A percentile compares a stretch with the other conserved stretches of the same genome.
Evolutionary conservation across 257 asterid genomes (phyloP).

Genomic region (Solanum chiquidenum): DNA sequence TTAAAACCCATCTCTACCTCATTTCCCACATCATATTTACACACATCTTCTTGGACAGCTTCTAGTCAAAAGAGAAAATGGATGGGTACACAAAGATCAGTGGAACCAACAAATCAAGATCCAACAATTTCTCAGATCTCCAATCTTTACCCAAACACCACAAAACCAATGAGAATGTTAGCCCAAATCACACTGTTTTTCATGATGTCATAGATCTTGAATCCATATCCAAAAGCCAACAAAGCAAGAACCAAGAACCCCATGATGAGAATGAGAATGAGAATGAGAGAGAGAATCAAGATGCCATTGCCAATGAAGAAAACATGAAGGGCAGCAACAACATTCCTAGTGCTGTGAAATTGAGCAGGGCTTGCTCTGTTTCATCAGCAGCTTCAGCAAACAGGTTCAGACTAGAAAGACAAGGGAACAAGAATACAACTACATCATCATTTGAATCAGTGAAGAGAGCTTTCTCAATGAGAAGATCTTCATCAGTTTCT

Average conservation of each 20-base stretch:
- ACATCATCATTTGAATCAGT: slow-evolving; percentile 12
- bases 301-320: not conserved
- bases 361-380: slow-evolving; percentile 16
- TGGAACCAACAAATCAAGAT: slow-evolving; percentile 9
- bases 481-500: slow-evolving; percentile 38
- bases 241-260: not conserved
- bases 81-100: slow-evolving; percentile 21
- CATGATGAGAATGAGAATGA: slow-evolving; percentile 3
- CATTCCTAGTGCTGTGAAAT: not conserved
- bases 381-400: slow-evolving; percentile 11
- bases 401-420: not conserved
- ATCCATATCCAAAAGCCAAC: not conserved
- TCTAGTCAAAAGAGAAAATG: slow-evolving; percentile 7
- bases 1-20: not conserved
- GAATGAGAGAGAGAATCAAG: not conserved
- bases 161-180: not conserved
- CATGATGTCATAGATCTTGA: not conserved
- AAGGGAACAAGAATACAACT: not conserved
- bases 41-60: not conserved
- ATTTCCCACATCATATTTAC: not conserved
- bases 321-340: not conserved
- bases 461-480: slow-evolving; percentile 23
- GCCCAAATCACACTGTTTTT: not conserved
- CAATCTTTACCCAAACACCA: not conserved
- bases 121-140: slow-evolving; percentile 21